Conservation (phyloP, 2,329 filamentous ascomycete species). For the Westerdykella aurantiaca region DNA sequence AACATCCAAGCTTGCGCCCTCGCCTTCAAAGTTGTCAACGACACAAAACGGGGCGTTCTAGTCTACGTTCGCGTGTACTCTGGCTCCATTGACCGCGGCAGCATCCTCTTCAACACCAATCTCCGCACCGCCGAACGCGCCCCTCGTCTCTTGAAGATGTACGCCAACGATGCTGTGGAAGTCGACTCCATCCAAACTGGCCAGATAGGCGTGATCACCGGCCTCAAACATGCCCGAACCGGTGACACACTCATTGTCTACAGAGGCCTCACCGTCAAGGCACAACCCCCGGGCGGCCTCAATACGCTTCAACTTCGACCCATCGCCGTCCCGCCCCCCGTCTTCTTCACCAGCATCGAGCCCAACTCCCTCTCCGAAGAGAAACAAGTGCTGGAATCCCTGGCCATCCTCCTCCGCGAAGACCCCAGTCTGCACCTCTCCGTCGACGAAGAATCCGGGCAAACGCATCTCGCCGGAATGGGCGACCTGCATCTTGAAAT, state of each 20-base stretch:
- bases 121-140: constrained; percentile 72
- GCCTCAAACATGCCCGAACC: constrained; percentile 84
- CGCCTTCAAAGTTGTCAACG: constrained; percentile 91
- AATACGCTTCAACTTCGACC: constrained; percentile 76
- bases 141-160: constrained; percentile 79
- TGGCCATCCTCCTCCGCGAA: constrained; percentile 76
- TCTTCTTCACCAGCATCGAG: constrained; percentile 94
- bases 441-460: constrained; percentile 81
- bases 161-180: constrained; percentile 79
- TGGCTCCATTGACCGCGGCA: constrained; percentile 68
- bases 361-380: constrained; percentile 71
- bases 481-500: constrained; percentile 94
- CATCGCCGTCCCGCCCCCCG: constrained; percentile 83
- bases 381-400: constrained; percentile 68
- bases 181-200: constrained; percentile 74
- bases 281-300: constrained; percentile 61
- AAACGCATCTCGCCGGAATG: constrained; percentile 93
- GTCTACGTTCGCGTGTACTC: constrained; percentile 92
- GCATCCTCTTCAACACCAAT: constrained; percentile 80
- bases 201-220: constrained; percentile 89
- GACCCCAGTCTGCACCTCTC: constrained; percentile 86
- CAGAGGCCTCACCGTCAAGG: constrained; percentile 54
- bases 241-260: constrained; percentile 86
- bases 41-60: constrained; percentile 76
- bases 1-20: constrained; percentile 65